Evolutionary conservation across 2,329 filamentous ascomycete genomes (phyloP).

Genomic region (Aureobasidium leucospermi): DNA sequence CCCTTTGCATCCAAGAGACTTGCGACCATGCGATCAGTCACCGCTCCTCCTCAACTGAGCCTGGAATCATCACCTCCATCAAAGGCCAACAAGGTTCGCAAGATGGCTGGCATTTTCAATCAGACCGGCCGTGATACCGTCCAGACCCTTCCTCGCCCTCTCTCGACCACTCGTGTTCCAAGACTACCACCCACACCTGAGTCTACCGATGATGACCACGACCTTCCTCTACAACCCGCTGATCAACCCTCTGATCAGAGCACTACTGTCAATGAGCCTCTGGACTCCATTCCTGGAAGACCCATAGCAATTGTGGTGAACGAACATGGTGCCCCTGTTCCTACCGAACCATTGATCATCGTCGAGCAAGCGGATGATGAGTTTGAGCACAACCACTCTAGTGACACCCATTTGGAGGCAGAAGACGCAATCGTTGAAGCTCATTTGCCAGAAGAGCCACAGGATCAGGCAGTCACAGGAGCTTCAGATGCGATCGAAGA

Average conservation of each 20-base stretch:
- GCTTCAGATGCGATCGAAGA: neutral
- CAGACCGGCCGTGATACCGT: neutral
- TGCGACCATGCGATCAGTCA: conserved; percentile 25
- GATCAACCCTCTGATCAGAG: neutral
- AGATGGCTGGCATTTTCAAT: conserved; percentile 9
- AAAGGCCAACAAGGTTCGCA: conserved; percentile 16
- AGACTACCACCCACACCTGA: conserved; percentile 7
- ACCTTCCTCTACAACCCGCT: neutral
- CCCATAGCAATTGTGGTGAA: neutral
- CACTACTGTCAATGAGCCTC: neutral
- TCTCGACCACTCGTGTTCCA: neutral
- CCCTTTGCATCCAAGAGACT: neutral
- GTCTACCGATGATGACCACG: neutral
- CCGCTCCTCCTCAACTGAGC: conserved; percentile 36
- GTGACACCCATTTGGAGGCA: neutral
- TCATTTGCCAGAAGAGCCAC: neutral
- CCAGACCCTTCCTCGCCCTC: neutral
- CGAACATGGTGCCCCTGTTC: neutral
- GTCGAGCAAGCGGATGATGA: neutral
- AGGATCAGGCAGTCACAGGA: neutral
- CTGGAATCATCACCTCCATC: conserved; percentile 38
- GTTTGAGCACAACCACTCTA: neutral
- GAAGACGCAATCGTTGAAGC: neutral
- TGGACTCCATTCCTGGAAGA: neutral
- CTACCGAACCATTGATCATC: neutral